A percentile compares a stretch with the other conserved stretches of the same genome.
Evolutionary conservation across 2,329 filamentous ascomycete species (phyloP).

Genomic region (Hypoxylon rubiginosum): DNA sequence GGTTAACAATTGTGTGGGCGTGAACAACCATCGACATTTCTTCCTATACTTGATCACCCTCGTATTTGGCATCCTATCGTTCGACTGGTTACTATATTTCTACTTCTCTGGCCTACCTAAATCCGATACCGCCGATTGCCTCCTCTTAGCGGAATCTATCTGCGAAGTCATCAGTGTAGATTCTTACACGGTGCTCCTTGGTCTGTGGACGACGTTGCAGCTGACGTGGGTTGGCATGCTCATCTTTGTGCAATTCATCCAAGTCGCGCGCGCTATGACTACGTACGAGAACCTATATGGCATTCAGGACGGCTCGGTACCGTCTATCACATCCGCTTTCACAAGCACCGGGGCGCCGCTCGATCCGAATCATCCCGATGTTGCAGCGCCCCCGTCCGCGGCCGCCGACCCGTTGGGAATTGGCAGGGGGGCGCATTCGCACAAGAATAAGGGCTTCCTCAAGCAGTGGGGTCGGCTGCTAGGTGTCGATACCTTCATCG

Average conservation of each 20-base stretch:
- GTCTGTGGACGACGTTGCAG: conserved; percentile 85
- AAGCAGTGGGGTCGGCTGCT: conserved; percentile 86
- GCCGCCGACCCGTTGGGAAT: conserved; percentile 57
- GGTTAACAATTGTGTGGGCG: conserved; percentile 95
- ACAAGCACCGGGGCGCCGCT: conserved; percentile 83
- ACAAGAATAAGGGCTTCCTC: conserved; percentile 74
- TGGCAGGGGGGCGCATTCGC: conserved; percentile 58
- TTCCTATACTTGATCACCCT: conserved; percentile 88
- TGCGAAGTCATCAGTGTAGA: conserved; percentile 86
- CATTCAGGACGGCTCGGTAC: conserved; percentile 71
- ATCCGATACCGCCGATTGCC: conserved; percentile 72
- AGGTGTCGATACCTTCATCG: conserved; percentile 93
- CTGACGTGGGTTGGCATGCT: conserved; percentile 98
- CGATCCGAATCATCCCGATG: conserved; percentile 73
- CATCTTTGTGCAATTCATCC: conserved; percentile 90
- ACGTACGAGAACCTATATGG: conserved; percentile 98
- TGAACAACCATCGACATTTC: conserved; percentile 97
- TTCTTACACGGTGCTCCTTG: conserved; percentile 84
- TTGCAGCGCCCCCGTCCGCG: conserved; percentile 62
- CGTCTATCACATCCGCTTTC: conserved; percentile 75
- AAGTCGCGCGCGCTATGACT: conserved; percentile 92
- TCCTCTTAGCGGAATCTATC: conserved; percentile 78
- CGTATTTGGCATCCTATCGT: conserved; percentile 78
- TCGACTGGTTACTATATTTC: conserved; percentile 78
- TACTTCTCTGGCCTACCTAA: conserved; percentile 75